Base-by-base conservation (phyloP, 495 filamentous ascomycete genomes). In the Xylaria flabelliformis region DNA sequence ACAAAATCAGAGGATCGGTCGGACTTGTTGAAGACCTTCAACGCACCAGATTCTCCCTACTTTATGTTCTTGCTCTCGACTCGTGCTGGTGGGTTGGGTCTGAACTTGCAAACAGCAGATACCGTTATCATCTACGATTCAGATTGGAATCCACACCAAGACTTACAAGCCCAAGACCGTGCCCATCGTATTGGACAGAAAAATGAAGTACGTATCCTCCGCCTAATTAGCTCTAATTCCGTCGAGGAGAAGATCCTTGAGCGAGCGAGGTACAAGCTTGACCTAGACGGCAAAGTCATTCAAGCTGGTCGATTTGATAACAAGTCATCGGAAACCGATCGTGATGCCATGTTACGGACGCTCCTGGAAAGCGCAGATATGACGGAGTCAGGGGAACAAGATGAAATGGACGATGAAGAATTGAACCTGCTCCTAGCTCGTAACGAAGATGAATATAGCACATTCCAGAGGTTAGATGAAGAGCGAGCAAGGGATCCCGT, bases 121-220 rank as follows among this genome's bases (percentile, higher is more conserved):
- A 99, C 96, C 0, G 96, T 99, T 82, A 97, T 99, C 78, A 99
- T 99, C 74, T 99, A 97, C 82, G 96, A 99, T 81, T 99, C 96
- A 0, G 96, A 99, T 84, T 99, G 96, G 96, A 99, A 99, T 83
- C 96, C 96, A 76, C 96, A 98, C 82, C 96, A 99, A 82, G 96
- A 99, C 91, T 84, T 99, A 79, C 96, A 99, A 83, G 96, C 96
- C 39, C 96, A 99, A 80, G 96, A 99, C 91, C 95, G 96, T 90
- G 96, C 96, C 29, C 96, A 99, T 89, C 96, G 96, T 91, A 99
- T 99, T 74, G 96, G 96, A 64, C 96, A 99, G 81, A 99, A 99
- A 90, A 99, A 99, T 78, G 96, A 99, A 83, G 96, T 99, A 44
- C 93, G 96, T 39, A 99, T 99, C 77, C 83, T 99, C 73, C 90